phyloP scores from a whole-genome alignment of 768 basidiomycete species.

The Kwoniella shandongensis region DNA sequence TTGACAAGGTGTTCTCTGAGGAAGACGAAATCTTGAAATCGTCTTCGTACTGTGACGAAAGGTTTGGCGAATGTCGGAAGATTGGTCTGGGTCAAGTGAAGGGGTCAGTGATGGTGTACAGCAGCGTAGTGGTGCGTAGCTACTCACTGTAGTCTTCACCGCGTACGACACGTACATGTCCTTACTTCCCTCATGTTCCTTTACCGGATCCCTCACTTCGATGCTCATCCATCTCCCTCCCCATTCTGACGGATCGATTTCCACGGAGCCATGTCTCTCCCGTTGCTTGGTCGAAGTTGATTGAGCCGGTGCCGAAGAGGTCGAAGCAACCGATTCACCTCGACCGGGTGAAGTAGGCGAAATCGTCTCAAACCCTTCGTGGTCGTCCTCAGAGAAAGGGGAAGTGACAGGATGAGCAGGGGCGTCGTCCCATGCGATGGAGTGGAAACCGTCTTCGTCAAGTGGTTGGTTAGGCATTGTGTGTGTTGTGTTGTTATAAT shows the following conservation, averaged over 20 bases:
- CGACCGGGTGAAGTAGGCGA: conserved; percentile 25
- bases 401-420: conserved; percentile 23
- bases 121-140: neutral
- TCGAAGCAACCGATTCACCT: conserved; percentile 13
- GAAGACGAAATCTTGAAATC: conserved; percentile 97
- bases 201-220: conserved; percentile 83
- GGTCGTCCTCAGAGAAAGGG: conserved; percentile 29
- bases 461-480: conserved; percentile 27
- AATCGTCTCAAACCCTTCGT: conserved; percentile 45
- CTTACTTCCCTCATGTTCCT: conserved; percentile 94
- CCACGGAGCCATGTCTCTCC: conserved; percentile 14
- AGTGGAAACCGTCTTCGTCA: conserved; percentile 49
- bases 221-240: conserved; percentile 50
- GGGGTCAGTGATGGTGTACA: neutral
- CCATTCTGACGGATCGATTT: conserved; percentile 39
- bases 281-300: conserved; percentile 9
- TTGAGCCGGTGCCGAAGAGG: conserved; percentile 13
- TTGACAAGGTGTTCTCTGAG: conserved; percentile 79
- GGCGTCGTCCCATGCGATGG: conserved; percentile 48
- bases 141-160: conserved; percentile 76
- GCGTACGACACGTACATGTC: conserved; percentile 95
- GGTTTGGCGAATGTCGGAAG: conserved; percentile 74
- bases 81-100: conserved; percentile 66
- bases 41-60: conserved; percentile 62
- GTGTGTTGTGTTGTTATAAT: neutral